Percentiles rank a stretch among this genome's conserved stretches.
Evolutionary conservation across 108 stramenopile genomes (phyloP).

Genomic region (Nitzschia sp.): DNA sequence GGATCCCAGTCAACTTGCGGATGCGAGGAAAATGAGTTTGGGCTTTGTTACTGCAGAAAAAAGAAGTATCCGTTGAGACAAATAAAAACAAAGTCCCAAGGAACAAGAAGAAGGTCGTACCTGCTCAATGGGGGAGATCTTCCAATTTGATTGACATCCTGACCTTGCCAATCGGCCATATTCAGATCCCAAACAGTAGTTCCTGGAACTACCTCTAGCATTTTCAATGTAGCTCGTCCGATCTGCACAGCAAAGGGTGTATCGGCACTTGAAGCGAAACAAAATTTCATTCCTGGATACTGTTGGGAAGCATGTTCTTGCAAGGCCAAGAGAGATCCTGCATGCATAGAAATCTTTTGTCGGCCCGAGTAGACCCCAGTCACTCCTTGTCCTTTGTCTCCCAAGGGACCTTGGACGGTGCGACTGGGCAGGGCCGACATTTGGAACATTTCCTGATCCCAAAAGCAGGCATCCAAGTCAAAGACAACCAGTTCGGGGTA

Average conservation of each 20-base stretch:
- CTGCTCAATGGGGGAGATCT: conserved; percentile 68
- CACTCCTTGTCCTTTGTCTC: conserved; percentile 73
- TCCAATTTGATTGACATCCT: conserved; percentile 87
- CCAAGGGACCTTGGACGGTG: conserved; percentile 66
- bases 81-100: too few relatives aligned
- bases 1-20: conserved; percentile 71
- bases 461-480: conserved; percentile 88
- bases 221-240: conserved; percentile 70
- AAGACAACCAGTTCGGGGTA: conserved; percentile 75
- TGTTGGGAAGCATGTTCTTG: conserved; percentile 63
- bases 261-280: conserved; percentile 81
- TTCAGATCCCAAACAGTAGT: conserved; percentile 78
- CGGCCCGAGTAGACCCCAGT: conserved; percentile 68
- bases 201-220: conserved; percentile 82
- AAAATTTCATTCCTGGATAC: conserved; percentile 76
- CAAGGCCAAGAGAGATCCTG: conserved; percentile 65
- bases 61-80: not conserved
- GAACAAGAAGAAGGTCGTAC: not conserved
- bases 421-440: conserved; percentile 55
- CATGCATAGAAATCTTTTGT: conserved; percentile 66
- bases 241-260: conserved; percentile 74
- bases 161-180: conserved; percentile 74
- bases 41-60: conserved; percentile 56
- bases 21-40: conserved; percentile 87
- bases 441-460: conserved; percentile 91